These are phyloP conservation scores for Mikania micrantha DNA, from an alignment of 129 eudicot genomes.

Conservation along the genomic window DNA sequence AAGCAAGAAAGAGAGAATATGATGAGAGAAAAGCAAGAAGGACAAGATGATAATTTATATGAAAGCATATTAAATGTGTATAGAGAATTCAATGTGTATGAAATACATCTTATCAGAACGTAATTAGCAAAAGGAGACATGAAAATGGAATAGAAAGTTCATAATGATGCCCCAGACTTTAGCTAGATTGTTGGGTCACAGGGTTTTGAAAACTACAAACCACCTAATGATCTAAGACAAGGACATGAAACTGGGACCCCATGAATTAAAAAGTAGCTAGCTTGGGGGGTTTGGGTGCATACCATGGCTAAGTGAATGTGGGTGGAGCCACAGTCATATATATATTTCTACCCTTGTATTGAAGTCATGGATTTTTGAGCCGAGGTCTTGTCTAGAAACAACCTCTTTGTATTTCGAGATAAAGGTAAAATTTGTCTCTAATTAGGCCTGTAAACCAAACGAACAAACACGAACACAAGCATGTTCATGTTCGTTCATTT, in stretches of 20 bases:
- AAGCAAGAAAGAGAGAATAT: too few species aligned
- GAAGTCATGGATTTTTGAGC: too few species aligned
- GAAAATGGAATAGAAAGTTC: constrained; percentile 37
- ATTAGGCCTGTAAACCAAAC: too few species aligned
- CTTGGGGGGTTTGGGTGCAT: neutral
- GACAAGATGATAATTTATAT: constrained; percentile 19
- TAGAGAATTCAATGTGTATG: constrained; percentile 2
- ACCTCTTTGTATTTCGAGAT: too few species aligned
- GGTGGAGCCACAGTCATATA: neutral
- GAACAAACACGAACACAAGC: too few species aligned
- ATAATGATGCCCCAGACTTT: constrained; percentile 26
- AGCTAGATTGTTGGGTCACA: constrained; percentile 29
- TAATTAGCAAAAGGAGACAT: constrained; percentile 19
- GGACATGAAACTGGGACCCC: constrained; percentile 22
- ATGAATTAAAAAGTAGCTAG: constrained; percentile 11
- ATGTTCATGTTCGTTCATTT: too few species aligned
- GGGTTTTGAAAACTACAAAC: constrained; percentile 27
- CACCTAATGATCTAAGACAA: constrained; percentile 23
- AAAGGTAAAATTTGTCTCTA: too few species aligned
- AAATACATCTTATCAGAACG: constrained; percentile 6
- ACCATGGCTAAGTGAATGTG: neutral
- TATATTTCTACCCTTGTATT: too few species aligned
- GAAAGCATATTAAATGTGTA: constrained; percentile 4
- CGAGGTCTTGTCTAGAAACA: too few species aligned
- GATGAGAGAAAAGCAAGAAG: too few species aligned